Base-by-base conservation (phyloP, 805 yeast species). In the Hanseniaspora singularis region DNA sequence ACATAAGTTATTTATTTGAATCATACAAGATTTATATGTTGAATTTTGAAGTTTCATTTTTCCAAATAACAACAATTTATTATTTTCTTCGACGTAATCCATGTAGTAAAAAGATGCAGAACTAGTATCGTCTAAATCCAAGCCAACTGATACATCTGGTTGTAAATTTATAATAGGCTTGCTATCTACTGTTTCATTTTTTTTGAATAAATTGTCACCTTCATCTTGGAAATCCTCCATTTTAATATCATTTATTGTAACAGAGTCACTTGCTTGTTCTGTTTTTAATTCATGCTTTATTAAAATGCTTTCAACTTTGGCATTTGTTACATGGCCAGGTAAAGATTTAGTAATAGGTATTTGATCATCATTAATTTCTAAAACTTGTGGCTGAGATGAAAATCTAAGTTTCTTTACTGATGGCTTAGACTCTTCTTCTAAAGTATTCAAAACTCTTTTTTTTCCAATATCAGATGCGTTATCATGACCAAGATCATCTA, bases 81-180 rank as follows among this genome's bases (percentile, higher is more conserved):
- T 72, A 50, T 79, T 83, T 11, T 81, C 76, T 59, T 89, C 97
- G 20, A 81, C 70, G 60, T 78, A 87, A 62, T 92, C 98, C 26
- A 83, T 64, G 96, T 96, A 92, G 61, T 73, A 92, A 79, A 89
- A 77, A 55, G 75, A n/a, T n/a, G n/a, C n/a, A n/a, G n/a, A n/a
- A n/a, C n/a, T n/a, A n/a, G n/a, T n/a, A n/a, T n/a, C n/a, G n/a
- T n/a, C n/a, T n/a, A n/a, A n/a, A n/a, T n/a, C n/a, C n/a, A n/a
- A n/a, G n/a, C n/a, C n/a, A n/a, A n/a, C n/a, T n/a, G n/a, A n/a
- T n/a, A n/a, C n/a, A n/a, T n/a, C n/a, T n/a, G n/a, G n/a, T n/a
- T n/a, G n/a, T n/a, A n/a, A n/a, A n/a, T n/a, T n/a, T n/a, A n/a
- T n/a, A n/a, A n/a, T n/a, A n/a, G n/a, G n/a, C n/a, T n/a, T n/a